Percentiles rank a stretch among this genome's conserved stretches.
Conservation (phyloP, 2,329 filamentous ascomycete species). For the Herpotrichia juniperi region DNA sequence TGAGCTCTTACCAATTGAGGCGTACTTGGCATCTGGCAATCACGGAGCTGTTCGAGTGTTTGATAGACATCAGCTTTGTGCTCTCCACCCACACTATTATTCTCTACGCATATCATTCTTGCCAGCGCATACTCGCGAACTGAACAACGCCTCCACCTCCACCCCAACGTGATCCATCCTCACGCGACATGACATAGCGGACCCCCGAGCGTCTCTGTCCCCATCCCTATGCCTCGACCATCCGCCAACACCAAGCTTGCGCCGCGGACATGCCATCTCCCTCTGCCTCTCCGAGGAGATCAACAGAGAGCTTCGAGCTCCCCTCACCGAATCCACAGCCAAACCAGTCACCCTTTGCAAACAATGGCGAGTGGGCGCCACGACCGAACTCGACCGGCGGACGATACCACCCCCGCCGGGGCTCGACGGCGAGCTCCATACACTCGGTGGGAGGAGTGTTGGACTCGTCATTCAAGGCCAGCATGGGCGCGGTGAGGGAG, state of each 20-base stretch:
- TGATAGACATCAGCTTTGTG: not conserved
- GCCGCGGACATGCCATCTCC: slow-evolving; percentile 48
- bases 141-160: not conserved
- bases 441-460: slow-evolving; percentile 85
- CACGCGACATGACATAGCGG: slow-evolving; percentile 8
- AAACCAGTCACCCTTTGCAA: slow-evolving; percentile 60
- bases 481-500: slow-evolving; percentile 68
- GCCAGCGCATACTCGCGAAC: not conserved
- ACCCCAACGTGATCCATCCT: not conserved
- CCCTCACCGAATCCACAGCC: slow-evolving; percentile 49
- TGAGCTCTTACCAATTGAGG: not conserved
- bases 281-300: slow-evolving; percentile 50
- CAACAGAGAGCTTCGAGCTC: slow-evolving; percentile 57
- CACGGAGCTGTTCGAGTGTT: slow-evolving; percentile 1
- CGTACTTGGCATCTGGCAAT: not conserved
- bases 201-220: slow-evolving; percentile 4
- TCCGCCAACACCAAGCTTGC: slow-evolving; percentile 30
- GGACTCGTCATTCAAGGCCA: slow-evolving; percentile 68
- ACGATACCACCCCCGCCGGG: slow-evolving; percentile 67
- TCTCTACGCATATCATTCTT: not conserved
- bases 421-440: slow-evolving; percentile 86
- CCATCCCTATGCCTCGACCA: slow-evolving; percentile 43
- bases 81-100: not conserved
- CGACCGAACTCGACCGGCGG: slow-evolving; percentile 54
- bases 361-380: slow-evolving; percentile 61